A percentile compares a stretch with the other conserved stretches of the same genome.
These are phyloP conservation scores for Magnolia kwangsiensis DNA, from an alignment of 164 flowering plant genomes.

Conservation along the genomic window DNA sequence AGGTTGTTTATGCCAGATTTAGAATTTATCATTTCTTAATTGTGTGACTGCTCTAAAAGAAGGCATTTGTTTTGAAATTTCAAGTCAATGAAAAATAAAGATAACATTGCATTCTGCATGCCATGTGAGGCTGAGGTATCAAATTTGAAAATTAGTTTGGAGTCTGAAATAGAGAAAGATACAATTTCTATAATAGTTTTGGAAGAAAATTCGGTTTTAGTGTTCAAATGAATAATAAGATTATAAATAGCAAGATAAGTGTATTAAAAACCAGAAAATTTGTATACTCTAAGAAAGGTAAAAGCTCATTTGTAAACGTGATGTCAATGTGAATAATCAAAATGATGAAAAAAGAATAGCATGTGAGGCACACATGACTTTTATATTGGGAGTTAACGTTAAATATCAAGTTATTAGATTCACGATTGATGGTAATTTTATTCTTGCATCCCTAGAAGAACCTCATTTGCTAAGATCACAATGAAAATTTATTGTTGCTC, in stretches of 20 bases:
- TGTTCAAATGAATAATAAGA: neutral
- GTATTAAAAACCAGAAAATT: neutral
- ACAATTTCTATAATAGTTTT: no score
- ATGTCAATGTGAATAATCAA: no score
- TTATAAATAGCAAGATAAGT: neutral
- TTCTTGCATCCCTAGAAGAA: constrained; percentile 5
- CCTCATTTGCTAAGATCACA: constrained; percentile 15
- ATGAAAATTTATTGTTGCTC: constrained; percentile 7
- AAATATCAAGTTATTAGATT: no score
- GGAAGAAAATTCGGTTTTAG: no score
- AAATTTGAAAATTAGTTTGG: neutral
- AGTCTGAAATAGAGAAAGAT: no score
- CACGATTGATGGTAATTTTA: constrained; percentile 1
- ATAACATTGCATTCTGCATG: neutral
- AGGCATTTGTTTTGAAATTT: neutral
- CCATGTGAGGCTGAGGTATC: neutral
- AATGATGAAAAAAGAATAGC: no score
- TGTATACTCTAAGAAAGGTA: neutral
- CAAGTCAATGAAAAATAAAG: neutral
- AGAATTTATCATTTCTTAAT: no score
- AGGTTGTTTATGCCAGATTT: no score
- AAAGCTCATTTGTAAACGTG: neutral
- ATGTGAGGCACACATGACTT: no score
- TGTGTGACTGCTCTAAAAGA: no score
- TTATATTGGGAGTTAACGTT: no score